phyloP scores from a whole-genome alignment of 495 filamentous ascomycete species.

The Neurospora sp. region DNA sequence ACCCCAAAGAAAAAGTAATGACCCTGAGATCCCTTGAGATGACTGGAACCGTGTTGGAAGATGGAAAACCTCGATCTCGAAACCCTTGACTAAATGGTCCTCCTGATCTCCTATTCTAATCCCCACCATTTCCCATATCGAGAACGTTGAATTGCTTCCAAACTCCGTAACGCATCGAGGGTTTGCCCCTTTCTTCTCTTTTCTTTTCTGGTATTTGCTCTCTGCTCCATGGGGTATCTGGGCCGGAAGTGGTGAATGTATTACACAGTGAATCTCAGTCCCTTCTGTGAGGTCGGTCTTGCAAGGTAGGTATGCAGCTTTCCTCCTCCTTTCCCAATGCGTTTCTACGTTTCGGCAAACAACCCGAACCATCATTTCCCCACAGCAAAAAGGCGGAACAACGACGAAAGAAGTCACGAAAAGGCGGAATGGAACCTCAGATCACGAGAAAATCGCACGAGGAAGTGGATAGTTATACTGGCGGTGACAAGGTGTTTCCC shows the following conservation, averaged over 20 bases:
- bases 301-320: not conserved
- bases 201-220: not conserved
- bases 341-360: not conserved
- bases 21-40: not conserved
- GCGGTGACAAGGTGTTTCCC: not conserved
- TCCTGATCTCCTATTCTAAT: not conserved
- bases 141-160: not conserved
- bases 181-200: not conserved
- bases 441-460: not conserved
- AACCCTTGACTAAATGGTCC: not conserved
- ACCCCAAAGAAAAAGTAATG: not conserved
- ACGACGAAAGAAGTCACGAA: not conserved
- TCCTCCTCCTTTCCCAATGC: not conserved
- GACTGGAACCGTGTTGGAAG: not conserved
- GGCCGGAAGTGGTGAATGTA: not conserved
- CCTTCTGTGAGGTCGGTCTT: not conserved
- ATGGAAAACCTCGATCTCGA: not conserved
- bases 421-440: not conserved
- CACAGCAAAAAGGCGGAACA: not conserved
- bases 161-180: not conserved
- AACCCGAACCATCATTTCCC: not conserved
- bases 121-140: not conserved
- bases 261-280: not conserved
- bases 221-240: not conserved
- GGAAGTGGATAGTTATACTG: not conserved